phyloP scores from a whole-genome alignment of 1,284 basidiomycete genomes.

The Neolentinus lepideus region DNA sequence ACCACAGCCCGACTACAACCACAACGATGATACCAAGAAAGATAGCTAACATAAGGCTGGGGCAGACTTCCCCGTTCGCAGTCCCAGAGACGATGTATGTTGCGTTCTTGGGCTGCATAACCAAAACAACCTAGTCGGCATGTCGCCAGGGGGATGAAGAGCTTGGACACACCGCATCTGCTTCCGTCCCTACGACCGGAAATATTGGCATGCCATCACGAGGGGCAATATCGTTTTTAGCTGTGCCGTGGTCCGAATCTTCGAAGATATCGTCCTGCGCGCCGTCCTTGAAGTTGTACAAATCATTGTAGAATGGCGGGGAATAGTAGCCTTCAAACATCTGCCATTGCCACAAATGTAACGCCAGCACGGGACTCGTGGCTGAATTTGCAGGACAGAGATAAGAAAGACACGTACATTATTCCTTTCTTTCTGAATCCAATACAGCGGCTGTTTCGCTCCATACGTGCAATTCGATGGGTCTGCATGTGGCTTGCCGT shows the following conservation, averaged over 20 bases:
- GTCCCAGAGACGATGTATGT: neutral
- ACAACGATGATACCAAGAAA: neutral
- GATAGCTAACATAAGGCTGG: neutral
- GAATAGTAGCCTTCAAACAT: conserved; percentile 47
- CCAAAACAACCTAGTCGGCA: neutral
- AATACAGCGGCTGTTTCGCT: conserved; percentile 59
- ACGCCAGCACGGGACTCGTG: too few species aligned
- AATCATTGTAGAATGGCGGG: conserved; percentile 49
- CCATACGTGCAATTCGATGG: conserved; percentile 63
- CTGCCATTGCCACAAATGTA: conserved; percentile 18
- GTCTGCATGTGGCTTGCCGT: conserved; percentile 28
- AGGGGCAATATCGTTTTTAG: neutral
- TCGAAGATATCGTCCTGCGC: conserved; percentile 60
- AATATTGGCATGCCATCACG: neutral
- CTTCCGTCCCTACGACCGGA: neutral
- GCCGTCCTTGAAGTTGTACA: conserved; percentile 55
- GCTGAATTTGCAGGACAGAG: neutral
- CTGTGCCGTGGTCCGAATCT: conserved; percentile 18
- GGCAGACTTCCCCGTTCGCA: neutral
- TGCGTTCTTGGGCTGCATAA: neutral
- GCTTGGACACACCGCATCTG: neutral
- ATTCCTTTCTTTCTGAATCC: conserved; percentile 53
- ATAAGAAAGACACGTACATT: conserved; percentile 31
- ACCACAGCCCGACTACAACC: neutral
- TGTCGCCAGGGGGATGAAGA: neutral